Evolutionary conservation across 1,139 yeast genomes (phyloP).

Genomic region (Suhomyces anneliseae): DNA sequence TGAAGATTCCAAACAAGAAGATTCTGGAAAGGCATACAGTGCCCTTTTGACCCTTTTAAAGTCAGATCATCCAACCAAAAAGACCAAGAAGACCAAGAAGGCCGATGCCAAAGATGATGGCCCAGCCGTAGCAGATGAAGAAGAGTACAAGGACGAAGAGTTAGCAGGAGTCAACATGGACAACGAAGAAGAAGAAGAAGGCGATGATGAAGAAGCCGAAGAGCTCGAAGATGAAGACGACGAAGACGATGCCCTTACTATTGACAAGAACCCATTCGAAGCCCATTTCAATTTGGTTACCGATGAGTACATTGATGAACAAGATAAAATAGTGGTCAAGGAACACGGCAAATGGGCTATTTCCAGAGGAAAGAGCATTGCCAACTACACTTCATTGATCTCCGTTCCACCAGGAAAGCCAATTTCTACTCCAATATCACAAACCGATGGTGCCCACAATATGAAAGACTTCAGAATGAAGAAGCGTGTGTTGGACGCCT

Average conservation of each 20-base stretch:
- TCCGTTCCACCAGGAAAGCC: conserved; percentile 34
- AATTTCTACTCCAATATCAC: conserved; percentile 8
- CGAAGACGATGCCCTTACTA: conserved; percentile 24
- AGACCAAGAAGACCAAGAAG: conserved; percentile 10
- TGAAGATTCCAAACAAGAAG: conserved; percentile 15
- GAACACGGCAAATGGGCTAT: conserved; percentile 30
- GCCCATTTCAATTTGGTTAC: conserved; percentile 62
- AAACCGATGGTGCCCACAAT: conserved; percentile 1
- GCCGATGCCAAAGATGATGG: conserved; percentile 4
- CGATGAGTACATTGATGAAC: conserved; percentile 44
- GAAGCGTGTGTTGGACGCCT: conserved; percentile 32
- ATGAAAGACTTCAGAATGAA: conserved; percentile 24
- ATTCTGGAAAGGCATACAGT: conserved; percentile 58
- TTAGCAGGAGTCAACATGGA: conserved; percentile 19
- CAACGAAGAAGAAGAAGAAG: conserved; percentile 34
- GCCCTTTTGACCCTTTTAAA: conserved; percentile 73
- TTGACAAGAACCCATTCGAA: conserved; percentile 64
- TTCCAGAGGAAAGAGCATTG: conserved; percentile 15
- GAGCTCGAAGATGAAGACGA: conserved; percentile 22
- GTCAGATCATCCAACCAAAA: conserved; percentile 43
- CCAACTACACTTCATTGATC: conserved; percentile 25
- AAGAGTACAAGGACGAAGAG: conserved; percentile 34
- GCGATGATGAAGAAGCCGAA: conserved; percentile 31
- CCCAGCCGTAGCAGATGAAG: conserved; percentile 21
- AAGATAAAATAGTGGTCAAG: conserved; percentile 21